Evolutionary conservation across 352 stramenopile genomes (phyloP).

Genomic region (Phytopythium delawarense): DNA sequence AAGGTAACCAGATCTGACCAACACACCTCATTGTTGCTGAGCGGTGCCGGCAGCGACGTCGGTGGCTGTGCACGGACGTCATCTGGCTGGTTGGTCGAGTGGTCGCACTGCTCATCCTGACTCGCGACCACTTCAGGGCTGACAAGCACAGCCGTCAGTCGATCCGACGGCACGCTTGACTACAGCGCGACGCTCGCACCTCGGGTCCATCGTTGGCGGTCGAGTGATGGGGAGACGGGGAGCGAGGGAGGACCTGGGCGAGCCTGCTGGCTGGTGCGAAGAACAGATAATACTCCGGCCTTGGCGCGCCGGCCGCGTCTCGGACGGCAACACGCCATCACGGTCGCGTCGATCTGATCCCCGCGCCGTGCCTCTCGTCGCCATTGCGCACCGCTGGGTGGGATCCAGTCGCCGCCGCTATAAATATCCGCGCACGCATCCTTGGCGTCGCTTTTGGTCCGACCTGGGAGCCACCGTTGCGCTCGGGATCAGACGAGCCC

Average conservation of each 20-base stretch:
- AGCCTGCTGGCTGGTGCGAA: conserved; percentile 1
- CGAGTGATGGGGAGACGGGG: neutral
- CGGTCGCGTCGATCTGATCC: neutral
- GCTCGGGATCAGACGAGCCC: neutral
- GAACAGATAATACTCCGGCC: conserved; percentile 4
- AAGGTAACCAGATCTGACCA: neutral
- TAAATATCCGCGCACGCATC: neutral
- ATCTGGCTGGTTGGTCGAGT: conserved; percentile 30
- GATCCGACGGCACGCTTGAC: neutral
- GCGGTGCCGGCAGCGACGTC: conserved; percentile 38
- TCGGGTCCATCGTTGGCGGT: conserved; percentile 1
- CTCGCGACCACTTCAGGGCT: conserved; percentile 5
- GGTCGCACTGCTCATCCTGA: conserved; percentile 24
- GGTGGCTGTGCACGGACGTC: conserved; percentile 21
- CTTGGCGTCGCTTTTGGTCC: neutral
- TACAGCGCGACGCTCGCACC: neutral
- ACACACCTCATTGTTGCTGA: conserved; percentile 50
- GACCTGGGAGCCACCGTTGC: too few species aligned
- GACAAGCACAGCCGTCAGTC: neutral
- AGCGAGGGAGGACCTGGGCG: neutral
- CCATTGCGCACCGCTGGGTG: neutral
- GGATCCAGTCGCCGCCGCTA: neutral
- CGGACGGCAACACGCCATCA: neutral
- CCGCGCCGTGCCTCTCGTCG: neutral
- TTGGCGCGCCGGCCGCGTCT: neutral